phyloP scores from a whole-genome alignment of 306 rosid species.

The Heteromeles arbutifolia region DNA sequence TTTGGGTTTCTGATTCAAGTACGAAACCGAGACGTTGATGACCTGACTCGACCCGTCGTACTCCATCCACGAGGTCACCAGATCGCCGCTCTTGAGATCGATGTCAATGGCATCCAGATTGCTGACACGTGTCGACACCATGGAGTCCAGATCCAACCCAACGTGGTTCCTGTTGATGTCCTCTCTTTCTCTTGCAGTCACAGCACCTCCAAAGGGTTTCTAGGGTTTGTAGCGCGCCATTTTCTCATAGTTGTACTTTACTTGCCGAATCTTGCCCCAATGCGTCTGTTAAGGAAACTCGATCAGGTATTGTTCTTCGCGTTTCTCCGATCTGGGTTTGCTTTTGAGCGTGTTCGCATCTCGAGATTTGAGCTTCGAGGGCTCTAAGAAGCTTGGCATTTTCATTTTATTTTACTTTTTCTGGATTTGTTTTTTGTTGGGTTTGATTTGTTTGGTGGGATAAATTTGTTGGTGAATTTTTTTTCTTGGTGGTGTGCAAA shows the following conservation, averaged over 20 bases:
- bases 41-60: slow-evolving; percentile 52
- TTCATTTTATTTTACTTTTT: background rate
- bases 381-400: slow-evolving; percentile 1
- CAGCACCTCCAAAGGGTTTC: slow-evolving; percentile 7
- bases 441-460: too few species aligned
- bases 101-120: slow-evolving; percentile 54
- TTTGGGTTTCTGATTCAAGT: slow-evolving; percentile 76
- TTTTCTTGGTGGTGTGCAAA: too few species aligned
- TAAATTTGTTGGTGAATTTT: too few species aligned
- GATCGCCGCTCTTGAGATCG: slow-evolving; percentile 79
- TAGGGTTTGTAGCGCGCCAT: slow-evolving; percentile 39
- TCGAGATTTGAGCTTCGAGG: slow-evolving; percentile 8
- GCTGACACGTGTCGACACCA: slow-evolving; percentile 49
- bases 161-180: too few species aligned
- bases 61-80: slow-evolving; percentile 78
- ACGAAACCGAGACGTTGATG: slow-evolving; percentile 64
- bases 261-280: slow-evolving; percentile 13
- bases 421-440: background rate
- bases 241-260: slow-evolving; percentile 1
- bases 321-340: slow-evolving; percentile 23
- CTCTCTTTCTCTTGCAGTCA: too few species aligned
- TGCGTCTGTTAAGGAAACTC: slow-evolving; percentile 20
- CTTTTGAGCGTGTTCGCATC: background rate
- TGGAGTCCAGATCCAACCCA: slow-evolving; percentile 74
- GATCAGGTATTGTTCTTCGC: slow-evolving; percentile 30